Percentiles rank a stretch among this genome's conserved stretches.
Conservation (phyloP, 108 stramenopile genomes). For the Conticribra weissflogii region DNA sequence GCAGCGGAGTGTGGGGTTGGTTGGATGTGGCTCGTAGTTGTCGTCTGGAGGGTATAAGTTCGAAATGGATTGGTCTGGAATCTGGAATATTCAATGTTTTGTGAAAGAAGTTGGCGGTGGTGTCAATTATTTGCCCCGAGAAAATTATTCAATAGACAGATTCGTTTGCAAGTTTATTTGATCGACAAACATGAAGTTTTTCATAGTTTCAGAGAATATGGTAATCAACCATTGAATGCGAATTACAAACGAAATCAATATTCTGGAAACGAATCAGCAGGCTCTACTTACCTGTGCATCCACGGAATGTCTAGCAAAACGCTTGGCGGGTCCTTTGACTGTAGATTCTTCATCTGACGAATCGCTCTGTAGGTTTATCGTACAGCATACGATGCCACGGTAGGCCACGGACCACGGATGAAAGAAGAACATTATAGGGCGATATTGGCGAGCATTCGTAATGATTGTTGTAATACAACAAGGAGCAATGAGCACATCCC, state of each 20-base stretch:
- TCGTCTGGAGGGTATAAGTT: conserved; percentile 68
- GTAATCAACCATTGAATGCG: too few relatives aligned
- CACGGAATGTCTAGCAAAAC: conserved; percentile 65
- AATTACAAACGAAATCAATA: too few relatives aligned
- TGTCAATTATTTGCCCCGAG: neutral
- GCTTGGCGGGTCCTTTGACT: conserved; percentile 20
- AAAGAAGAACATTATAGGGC: too few relatives aligned
- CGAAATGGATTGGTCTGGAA: conserved; percentile 68
- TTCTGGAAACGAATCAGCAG: too few relatives aligned
- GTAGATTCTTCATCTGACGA: conserved; percentile 29
- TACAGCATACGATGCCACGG: too few relatives aligned
- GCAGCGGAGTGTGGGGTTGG: conserved; percentile 51
- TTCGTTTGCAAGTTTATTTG: neutral
- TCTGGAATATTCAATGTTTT: conserved; percentile 1
- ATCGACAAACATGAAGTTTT: too few relatives aligned
- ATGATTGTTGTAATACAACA: too few relatives aligned
- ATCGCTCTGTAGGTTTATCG: conserved; percentile 23
- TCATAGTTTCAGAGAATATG: too few relatives aligned
- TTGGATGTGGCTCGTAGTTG: conserved; percentile 57
- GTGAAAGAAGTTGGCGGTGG: conserved; percentile 4
- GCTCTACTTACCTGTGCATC: conserved; percentile 34
- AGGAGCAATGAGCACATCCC: too few relatives aligned
- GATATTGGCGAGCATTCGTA: too few relatives aligned
- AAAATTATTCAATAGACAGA: too few relatives aligned
- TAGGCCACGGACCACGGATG: too few relatives aligned